phyloP scores from a whole-genome alignment of 2,329 filamentous ascomycete species.

The Penicillium sp. region DNA sequence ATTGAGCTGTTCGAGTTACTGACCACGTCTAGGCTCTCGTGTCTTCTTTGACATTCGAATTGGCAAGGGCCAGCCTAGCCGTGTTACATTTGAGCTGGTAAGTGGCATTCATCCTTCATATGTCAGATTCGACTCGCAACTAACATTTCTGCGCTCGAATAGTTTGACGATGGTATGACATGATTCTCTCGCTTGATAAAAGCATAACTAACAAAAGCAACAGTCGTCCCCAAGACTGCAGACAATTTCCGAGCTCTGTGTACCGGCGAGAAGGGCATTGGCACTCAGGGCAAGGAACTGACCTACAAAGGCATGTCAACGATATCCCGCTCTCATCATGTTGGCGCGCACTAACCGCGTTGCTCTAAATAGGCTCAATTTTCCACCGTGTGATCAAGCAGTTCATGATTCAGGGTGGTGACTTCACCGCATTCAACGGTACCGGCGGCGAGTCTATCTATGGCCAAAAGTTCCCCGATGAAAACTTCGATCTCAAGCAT shows the following conservation, averaged over 20 bases:
- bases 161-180: conserved; percentile 49
- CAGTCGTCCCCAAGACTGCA: conserved; percentile 84
- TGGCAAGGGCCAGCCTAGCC: conserved; percentile 67
- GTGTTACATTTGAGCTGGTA: conserved; percentile 81
- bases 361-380: conserved; percentile 56
- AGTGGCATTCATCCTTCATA: conserved; percentile 28
- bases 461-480: conserved; percentile 93
- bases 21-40: conserved; percentile 48
- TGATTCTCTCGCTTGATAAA: conserved; percentile 2
- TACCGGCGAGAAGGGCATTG: conserved; percentile 87
- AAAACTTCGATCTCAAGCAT: conserved; percentile 91
- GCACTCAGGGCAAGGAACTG: conserved; percentile 76
- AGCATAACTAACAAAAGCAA: neutral
- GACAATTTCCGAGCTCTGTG: conserved; percentile 95
- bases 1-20: conserved; percentile 14
- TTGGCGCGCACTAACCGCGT: conserved; percentile 1
- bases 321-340: neutral
- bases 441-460: conserved; percentile 98
- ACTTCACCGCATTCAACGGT: conserved; percentile 91
- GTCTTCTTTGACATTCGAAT: conserved; percentile 94
- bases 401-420: conserved; percentile 98
- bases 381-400: conserved; percentile 98
- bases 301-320: conserved; percentile 69
- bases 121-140: conserved; percentile 9
- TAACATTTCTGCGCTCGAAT: conserved; percentile 21